These are phyloP conservation scores for Blastosporella zonata DNA, from an alignment of 1,284 basidiomycete species.

Conservation along the genomic window DNA sequence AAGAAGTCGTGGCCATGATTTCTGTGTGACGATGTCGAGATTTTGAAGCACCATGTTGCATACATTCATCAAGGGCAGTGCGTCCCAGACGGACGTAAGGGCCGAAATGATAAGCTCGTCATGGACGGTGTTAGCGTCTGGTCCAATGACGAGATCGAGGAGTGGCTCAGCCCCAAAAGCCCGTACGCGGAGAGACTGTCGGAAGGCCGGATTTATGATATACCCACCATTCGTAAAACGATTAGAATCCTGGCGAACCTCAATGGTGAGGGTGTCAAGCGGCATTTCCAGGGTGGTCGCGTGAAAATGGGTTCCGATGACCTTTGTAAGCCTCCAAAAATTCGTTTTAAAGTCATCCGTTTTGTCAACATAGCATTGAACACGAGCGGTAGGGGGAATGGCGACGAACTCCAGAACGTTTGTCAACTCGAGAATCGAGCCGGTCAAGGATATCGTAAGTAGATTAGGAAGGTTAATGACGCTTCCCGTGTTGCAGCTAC, in stretches of 20 bases:
- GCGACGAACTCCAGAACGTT: conserved; percentile 29
- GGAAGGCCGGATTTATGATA: conserved; percentile 27
- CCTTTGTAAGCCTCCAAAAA: conserved; percentile 27
- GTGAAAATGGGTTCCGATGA: conserved; percentile 26
- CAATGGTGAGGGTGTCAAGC: conserved; percentile 30
- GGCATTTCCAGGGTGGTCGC: conserved; percentile 19
- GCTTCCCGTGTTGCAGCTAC: conserved; percentile 17
- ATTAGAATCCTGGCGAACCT: conserved; percentile 24
- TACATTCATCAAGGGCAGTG: conserved; percentile 30
- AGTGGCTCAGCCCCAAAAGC: conserved; percentile 27
- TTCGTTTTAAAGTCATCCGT: conserved; percentile 27
- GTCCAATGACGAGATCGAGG: conserved; percentile 30
- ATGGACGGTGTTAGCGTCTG: conserved; percentile 22
- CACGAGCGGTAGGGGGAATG: conserved; percentile 24
- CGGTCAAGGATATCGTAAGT: conserved; percentile 25
- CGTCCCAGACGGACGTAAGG: conserved; percentile 29
- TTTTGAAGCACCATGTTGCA: conserved; percentile 33
- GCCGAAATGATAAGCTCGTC: conserved; percentile 30
- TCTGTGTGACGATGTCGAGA: conserved; percentile 35
- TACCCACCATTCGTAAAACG: conserved; percentile 25
- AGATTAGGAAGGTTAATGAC: conserved; percentile 27
- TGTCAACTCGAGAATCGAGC: conserved; percentile 28
- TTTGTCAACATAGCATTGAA: conserved; percentile 27
- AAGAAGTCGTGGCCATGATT: conserved; percentile 34
- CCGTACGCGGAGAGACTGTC: conserved; percentile 31